Conservation (phyloP, 352 stramenopile genomes). For the Pythium apleroticum region DNA sequence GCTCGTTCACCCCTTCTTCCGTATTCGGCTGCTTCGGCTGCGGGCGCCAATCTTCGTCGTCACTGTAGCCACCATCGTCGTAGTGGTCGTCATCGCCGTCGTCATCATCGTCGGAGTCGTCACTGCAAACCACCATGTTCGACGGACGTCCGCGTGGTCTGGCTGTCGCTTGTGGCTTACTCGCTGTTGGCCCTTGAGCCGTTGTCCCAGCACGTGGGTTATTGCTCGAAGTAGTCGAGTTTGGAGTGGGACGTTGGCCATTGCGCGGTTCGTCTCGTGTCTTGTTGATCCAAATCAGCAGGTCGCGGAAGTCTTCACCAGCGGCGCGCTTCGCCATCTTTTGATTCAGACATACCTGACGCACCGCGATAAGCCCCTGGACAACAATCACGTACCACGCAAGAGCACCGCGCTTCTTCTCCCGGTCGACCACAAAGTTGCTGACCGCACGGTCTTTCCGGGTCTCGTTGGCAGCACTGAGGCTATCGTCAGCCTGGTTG, state of each 20-base stretch:
- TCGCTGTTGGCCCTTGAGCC: background rate
- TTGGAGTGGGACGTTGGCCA: background rate
- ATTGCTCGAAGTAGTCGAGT: background rate
- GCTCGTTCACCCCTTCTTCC: background rate
- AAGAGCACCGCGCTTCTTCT: slow-evolving; percentile 23
- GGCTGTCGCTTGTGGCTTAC: slow-evolving; percentile 2
- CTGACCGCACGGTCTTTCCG: slow-evolving; percentile 38
- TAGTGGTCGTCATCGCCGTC: slow-evolving; percentile 47
- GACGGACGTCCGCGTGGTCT: slow-evolving; percentile 9
- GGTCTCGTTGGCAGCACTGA: slow-evolving; percentile 76
- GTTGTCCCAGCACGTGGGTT: background rate
- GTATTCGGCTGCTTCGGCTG: slow-evolving; percentile 7
- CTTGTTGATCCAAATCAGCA: slow-evolving; percentile 44
- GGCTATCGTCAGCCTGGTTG: slow-evolving; percentile 39
- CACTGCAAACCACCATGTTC: slow-evolving; percentile 58
- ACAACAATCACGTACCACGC: slow-evolving; percentile 65
- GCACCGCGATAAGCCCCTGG: slow-evolving; percentile 42
- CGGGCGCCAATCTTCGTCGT: slow-evolving; percentile 28
- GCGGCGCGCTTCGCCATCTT: slow-evolving; percentile 78
- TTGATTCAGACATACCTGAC: slow-evolving; percentile 55
- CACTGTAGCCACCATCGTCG: slow-evolving; percentile 29
- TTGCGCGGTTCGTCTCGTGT: background rate
- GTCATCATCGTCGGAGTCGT: slow-evolving; percentile 65
- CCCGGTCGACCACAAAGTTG: slow-evolving; percentile 23
- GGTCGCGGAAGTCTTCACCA: slow-evolving; percentile 67